A percentile compares a stretch with the other conserved stretches of the same genome.
Evolutionary conservation across 2,329 filamentous ascomycete genomes (phyloP).

Genomic region (Penicillium janthinellum): DNA sequence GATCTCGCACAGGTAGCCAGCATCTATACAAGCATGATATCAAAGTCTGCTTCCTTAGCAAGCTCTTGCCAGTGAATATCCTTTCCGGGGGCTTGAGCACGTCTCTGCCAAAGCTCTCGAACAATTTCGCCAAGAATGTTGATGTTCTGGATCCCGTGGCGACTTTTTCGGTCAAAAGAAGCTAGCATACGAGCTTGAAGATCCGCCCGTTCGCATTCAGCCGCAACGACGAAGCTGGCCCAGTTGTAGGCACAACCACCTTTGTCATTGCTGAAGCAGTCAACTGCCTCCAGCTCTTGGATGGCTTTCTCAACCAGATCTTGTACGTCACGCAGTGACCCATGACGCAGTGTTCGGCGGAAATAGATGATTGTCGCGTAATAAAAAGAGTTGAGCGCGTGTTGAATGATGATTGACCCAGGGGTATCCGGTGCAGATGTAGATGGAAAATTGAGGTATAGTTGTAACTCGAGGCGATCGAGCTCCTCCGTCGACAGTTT

Average conservation of each 20-base stretch:
- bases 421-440: conserved; percentile 24
- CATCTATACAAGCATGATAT: conserved; percentile 35
- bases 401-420: conserved; percentile 25
- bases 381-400: conserved; percentile 39
- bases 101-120: conserved; percentile 33
- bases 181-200: conserved; percentile 34
- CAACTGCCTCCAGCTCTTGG: conserved; percentile 36
- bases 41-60: conserved; percentile 36
- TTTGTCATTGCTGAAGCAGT: conserved; percentile 29
- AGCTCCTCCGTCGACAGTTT: conserved; percentile 23
- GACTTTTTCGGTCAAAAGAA: conserved; percentile 37
- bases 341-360: conserved; percentile 34
- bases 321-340: conserved; percentile 29
- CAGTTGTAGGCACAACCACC: conserved; percentile 41
- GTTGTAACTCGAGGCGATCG: conserved; percentile 35
- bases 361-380: conserved; percentile 41
- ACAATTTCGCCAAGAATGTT: conserved; percentile 36
- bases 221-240: conserved; percentile 40
- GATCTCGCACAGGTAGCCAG: neutral
- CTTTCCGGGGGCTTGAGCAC: conserved; percentile 15
- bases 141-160: conserved; percentile 40
- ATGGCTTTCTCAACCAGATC: conserved; percentile 36
- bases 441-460: conserved; percentile 31
- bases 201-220: conserved; percentile 33
- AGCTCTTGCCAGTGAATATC: conserved; percentile 39